Base-by-base conservation (phyloP, 2,329 filamentous ascomycete species). In the Aurifilum marmelostoma region DNA sequence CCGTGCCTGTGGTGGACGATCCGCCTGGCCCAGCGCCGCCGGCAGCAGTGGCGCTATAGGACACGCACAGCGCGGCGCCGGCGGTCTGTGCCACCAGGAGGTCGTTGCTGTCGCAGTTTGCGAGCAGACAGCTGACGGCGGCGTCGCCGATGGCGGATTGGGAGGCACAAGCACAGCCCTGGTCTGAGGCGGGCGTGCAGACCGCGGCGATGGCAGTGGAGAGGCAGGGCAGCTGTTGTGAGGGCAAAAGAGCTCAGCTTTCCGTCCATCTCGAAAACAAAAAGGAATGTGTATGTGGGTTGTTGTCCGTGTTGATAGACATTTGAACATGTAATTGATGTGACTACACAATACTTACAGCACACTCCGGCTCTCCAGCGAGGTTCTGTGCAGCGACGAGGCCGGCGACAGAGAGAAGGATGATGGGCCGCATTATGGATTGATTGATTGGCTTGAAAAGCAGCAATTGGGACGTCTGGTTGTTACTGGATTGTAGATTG, bases 161-260 rank as follows among this genome's bases (percentile, higher is more conserved):
- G 0, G 73, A 76, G 2, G 78, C 84, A 79, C 86, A 88, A 74
- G 85, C 84, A 80, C 86, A 88, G 64, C 75, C 76, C 58, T 78
- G 74, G 76, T 88, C 84, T 59, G 77, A 79, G 12, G 66, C 69
- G 68, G 81, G 69, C 18, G 69, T 72, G 76, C 86, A 88, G 74
- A 82, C 80, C 27, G 82, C 82, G n/a, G 77, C 75, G 74, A 86
- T 80, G 72, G 84, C 84, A 29, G 78, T 74, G 60, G 77, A 74
- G 74, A 87, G 79, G 79, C 85, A 88, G 66, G 79, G 70, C 52
- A 82, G 74, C 82, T 85, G 68, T 64, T 65, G 27, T 34, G 61
- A 59, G 18, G 34, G 59, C 37, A 41, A 29, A 34, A 27, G 34
- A 34, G 24, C 11, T 27, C 1, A 54, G 27, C 5, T 18, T 9